Base-by-base conservation (phyloP, 176 grass and related monocot genomes). In the Pharus latifolius region DNA sequence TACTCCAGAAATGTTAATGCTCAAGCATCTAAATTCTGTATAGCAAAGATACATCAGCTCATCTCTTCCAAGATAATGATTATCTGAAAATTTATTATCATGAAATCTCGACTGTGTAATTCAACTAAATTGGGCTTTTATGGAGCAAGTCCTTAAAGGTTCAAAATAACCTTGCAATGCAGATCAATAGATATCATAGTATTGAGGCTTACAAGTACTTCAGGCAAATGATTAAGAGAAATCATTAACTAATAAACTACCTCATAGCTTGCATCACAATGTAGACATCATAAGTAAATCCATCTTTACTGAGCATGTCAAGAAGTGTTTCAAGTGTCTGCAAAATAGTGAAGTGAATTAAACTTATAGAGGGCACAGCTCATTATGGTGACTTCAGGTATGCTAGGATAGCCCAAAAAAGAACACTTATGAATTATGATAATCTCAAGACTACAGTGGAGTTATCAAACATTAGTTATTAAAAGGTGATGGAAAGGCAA, bases 281-380 rank as follows among this genome's bases (percentile, higher is more conserved):
- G 64, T 86, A 98, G 27, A 38, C 24, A 88, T 98, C 95, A 79
- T 91, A 85, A 42, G 68, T 68, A 80, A 79, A 81, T 30, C 78
- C 84, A 69, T 89, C 95, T 55, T 27, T 78, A 64, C 71, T 88
- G 7, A 98, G 29, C 82, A 90, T 98, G 7, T 93, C 87, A 79
- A 98, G 95, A 86, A 98, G 87, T 85, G 65, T 63, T 80, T 98
- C 94, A 73, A 88, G 73, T 63, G 94, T 85, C 94, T 97, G 81
- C 59, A 67, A 10, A 33, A 64, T 53, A 62, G 77, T 52, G 1
- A 66, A 65, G 65, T 40, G 46, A 63, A 63, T 28, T 18, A 28
- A 79, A 61, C 16, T 77, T 73, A 61, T 48, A 50, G 72, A 17
- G 69, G 19, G 49, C 53, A 60, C 38, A 56, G 42, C 67, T 59